Evolutionary conservation across 148 eudicot genomes (phyloP).

Genomic region (Heliamphora exappendiculata): DNA sequence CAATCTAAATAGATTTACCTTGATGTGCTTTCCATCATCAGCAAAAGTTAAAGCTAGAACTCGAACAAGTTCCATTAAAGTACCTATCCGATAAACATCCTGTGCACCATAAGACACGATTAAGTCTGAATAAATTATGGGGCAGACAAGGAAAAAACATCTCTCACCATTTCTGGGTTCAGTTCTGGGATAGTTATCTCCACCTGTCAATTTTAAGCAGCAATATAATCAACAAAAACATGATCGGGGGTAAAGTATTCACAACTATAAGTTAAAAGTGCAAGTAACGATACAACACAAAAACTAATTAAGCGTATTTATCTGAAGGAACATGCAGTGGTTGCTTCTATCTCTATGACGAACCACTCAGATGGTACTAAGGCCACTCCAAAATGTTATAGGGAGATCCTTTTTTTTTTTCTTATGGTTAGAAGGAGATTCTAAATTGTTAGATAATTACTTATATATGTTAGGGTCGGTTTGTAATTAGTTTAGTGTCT

Average conservation of each 20-base stretch:
- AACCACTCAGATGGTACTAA: neutral
- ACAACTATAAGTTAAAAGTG: neutral
- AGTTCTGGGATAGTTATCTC: constrained; percentile 94
- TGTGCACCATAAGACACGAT: constrained; percentile 36
- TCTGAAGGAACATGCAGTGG: neutral
- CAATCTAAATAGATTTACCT: constrained; percentile 41
- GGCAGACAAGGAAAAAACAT: constrained; percentile 8
- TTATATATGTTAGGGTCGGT: too few species aligned
- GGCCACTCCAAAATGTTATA: neutral
- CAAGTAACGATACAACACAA: neutral
- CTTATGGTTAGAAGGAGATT: too few species aligned
- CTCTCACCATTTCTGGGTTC: constrained; percentile 79
- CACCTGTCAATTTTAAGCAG: constrained; percentile 43
- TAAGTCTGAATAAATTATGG: constrained; percentile 10
- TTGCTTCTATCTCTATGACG: neutral
- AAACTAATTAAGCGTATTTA: neutral
- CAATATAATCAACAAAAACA: constrained; percentile 1
- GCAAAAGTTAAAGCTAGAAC: constrained; percentile 81
- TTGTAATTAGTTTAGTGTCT: too few species aligned
- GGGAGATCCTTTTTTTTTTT: too few species aligned
- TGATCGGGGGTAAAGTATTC: neutral
- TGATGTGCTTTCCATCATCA: constrained; percentile 88
- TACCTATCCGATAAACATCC: constrained; percentile 99
- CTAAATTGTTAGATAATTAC: too few species aligned
- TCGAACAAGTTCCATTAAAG: constrained; percentile 90